Conservation (phyloP, 1,139 yeast species). For the Magnusiomyces paraingens region DNA sequence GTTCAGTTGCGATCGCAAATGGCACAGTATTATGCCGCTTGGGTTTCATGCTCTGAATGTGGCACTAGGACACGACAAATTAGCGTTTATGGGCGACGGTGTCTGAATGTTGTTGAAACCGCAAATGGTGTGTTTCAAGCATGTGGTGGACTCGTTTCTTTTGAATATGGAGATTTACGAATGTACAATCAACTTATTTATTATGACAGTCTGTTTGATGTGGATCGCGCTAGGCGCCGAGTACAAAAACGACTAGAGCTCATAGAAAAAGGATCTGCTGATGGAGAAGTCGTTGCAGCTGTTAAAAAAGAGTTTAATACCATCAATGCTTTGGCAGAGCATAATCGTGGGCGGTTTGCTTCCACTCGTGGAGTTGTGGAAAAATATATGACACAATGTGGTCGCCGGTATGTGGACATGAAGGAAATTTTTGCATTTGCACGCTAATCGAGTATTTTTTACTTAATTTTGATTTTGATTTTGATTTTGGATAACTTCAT, state of each 20-base stretch:
- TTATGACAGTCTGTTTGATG: constrained; percentile 72
- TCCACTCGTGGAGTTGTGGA: constrained; percentile 55
- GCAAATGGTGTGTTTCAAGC: constrained; percentile 38
- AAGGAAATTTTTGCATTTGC: constrained; percentile 51
- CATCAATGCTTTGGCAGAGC: constrained; percentile 68
- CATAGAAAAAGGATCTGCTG: constrained; percentile 2
- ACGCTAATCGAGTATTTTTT: background rate
- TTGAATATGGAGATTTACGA: constrained; percentile 68
- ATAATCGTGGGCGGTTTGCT: constrained; percentile 61
- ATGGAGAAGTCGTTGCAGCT: constrained; percentile 34
- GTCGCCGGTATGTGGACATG: constrained; percentile 89
- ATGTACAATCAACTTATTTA: constrained; percentile 84
- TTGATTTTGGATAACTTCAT: background rate
- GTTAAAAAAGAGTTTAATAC: constrained; percentile 3
- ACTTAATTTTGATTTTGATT: background rate
- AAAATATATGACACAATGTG: constrained; percentile 75
- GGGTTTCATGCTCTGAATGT: constrained; percentile 88
- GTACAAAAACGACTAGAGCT: constrained; percentile 12
- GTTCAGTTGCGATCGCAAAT: constrained; percentile 60
- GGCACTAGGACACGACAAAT: constrained; percentile 76
- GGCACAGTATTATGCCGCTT: constrained; percentile 72
- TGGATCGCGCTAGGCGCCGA: constrained; percentile 62
- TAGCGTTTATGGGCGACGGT: constrained; percentile 82
- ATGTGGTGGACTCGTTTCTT: constrained; percentile 85
- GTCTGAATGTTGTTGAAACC: constrained; percentile 57